A percentile compares a stretch with the other conserved stretches of the same genome.
Evolutionary conservation across 345 rosid genomes (phyloP).

Genomic region (Populus simonii): DNA sequence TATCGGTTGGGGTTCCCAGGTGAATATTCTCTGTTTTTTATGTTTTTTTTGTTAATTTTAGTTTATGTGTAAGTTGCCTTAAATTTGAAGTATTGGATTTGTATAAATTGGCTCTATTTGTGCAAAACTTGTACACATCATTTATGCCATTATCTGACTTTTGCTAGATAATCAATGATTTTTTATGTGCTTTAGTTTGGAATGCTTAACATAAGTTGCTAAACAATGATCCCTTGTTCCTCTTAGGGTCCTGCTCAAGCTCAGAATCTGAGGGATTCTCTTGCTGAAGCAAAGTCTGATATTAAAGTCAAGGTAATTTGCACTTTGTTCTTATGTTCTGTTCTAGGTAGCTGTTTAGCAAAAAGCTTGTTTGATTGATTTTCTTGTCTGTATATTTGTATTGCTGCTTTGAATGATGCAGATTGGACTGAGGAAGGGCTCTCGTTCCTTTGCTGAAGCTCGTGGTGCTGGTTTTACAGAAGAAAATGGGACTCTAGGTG

Average conservation of each 20-base stretch:
- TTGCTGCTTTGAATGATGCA: constrained; percentile 7
- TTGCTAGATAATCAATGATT: not conserved
- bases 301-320: constrained; percentile 70
- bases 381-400: not conserved
- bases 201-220: not conserved
- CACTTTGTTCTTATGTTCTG: not conserved
- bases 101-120: not conserved
- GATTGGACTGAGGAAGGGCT: constrained; percentile 94
- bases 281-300: constrained; percentile 76
- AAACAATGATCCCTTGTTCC: no score
- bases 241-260: constrained; percentile 91
- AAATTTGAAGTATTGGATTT: not conserved
- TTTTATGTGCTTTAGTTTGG: not conserved
- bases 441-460: constrained; percentile 84
- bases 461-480: constrained; percentile 85
- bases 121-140: not conserved
- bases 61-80: not conserved
- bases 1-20: constrained; percentile 98
- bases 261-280: constrained; percentile 89
- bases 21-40: not conserved
- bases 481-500: constrained; percentile 84
- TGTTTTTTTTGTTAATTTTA: not conserved
- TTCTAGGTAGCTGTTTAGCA: not conserved
- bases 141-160: not conserved
- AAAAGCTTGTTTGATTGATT: not conserved